Evolutionary conservation across 78 protist species (phyloP).

Genomic region (Polysphondylium violaceum): DNA sequence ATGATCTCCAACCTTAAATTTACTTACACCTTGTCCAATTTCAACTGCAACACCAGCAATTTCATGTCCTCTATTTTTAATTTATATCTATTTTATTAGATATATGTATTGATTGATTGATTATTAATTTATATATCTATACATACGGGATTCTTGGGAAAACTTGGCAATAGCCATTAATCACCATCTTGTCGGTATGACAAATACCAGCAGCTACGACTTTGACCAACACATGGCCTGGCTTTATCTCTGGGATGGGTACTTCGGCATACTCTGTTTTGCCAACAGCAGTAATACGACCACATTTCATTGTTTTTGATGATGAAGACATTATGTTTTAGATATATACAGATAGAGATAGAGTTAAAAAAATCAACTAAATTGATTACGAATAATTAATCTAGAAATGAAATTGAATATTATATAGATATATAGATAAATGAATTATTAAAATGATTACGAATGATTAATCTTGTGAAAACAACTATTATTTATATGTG

Average conservation of each 20-base stretch:
- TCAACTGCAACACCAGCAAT: slow-evolving; percentile 48
- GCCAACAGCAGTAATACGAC: no score
- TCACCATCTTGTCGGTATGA: no score
- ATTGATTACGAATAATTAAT: no score
- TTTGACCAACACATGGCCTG: background rate
- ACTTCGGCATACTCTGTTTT: background rate
- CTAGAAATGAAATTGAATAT: no score
- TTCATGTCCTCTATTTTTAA: slow-evolving; percentile 55
- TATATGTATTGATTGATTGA: background rate
- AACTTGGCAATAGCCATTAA: background rate
- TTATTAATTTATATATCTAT: background rate
- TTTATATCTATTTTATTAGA: background rate
- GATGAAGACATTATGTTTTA: no score
- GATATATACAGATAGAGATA: no score
- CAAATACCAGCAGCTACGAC: slow-evolving; percentile 4
- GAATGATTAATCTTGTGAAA: no score
- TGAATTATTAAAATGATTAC: no score
- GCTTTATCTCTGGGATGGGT: background rate
- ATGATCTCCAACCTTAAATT: slow-evolving; percentile 29
- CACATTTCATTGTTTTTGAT: no score
- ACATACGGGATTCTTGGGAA: slow-evolving; percentile 5
- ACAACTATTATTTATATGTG: no score
- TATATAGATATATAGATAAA: no score
- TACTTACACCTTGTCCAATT: slow-evolving; percentile 58
- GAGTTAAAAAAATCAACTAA: no score